Evolutionary conservation across 2,329 filamentous ascomycete species (phyloP).

Genomic region (Ascosphaera aggregata): DNA sequence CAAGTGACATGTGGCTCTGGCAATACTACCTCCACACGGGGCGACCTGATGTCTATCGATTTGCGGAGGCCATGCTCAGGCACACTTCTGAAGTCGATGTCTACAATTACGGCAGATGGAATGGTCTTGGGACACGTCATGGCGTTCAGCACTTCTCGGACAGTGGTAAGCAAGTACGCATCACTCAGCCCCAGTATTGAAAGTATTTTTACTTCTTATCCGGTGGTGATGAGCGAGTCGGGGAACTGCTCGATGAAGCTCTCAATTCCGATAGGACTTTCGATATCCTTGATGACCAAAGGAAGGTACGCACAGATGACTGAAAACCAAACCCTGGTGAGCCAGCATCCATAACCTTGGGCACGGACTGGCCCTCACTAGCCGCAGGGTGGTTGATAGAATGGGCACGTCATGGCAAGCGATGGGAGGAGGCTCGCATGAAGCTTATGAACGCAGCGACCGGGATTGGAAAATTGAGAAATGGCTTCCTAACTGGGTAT

Average conservation of each 20-base stretch:
- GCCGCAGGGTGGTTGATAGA: conserved; percentile 35
- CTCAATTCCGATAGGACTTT: conserved; percentile 31
- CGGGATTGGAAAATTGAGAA: conserved; percentile 30
- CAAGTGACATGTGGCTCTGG: conserved; percentile 40
- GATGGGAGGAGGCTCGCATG: conserved; percentile 27
- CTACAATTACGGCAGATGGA: conserved; percentile 34
- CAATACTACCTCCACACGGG: conserved; percentile 37
- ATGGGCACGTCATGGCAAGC: conserved; percentile 32
- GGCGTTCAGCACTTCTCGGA: conserved; percentile 39
- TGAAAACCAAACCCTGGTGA: conserved; percentile 22
- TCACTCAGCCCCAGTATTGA: conserved; percentile 33
- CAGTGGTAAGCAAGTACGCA: conserved; percentile 37
- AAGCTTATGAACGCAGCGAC: conserved; percentile 27
- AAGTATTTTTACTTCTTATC: conserved; percentile 34
- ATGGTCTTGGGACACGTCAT: conserved; percentile 37
- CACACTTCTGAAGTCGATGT: conserved; percentile 39
- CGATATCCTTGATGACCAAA: conserved; percentile 28
- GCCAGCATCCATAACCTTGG: conserved; percentile 27
- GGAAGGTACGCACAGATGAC: conserved; percentile 33
- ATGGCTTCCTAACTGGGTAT: conserved; percentile 35
- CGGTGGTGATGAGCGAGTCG: conserved; percentile 31
- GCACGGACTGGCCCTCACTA: conserved; percentile 35
- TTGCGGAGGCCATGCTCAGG: conserved; percentile 34
- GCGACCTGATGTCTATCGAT: conserved; percentile 30
- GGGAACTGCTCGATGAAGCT: conserved; percentile 28